Base-by-base conservation (phyloP, 2,329 filamentous ascomycete species). In the Stagonosporopsis vannaccii region DNA sequence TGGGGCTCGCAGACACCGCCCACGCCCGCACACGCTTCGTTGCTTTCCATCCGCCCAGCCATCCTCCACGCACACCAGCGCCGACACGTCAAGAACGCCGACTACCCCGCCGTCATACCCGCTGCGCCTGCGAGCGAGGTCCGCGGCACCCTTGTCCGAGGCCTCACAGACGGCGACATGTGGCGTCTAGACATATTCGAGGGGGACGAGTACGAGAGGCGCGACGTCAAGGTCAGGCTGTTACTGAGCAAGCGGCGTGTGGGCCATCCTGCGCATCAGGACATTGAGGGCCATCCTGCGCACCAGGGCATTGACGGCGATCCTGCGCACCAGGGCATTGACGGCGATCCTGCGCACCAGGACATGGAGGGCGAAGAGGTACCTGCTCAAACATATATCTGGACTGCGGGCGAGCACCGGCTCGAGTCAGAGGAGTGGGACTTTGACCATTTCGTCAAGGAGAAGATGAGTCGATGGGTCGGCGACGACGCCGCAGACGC, bases 371-470 rank as follows among this genome's bases (percentile, higher is more conserved):
- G 65, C 11, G 69, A 73, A 17, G 75, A 78, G 43, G 70, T 82
- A 1, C 73, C 78, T 54, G 78, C 71, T 52, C 82, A 77, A 67
- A 80, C 64, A 23, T 82, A 82, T 46, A 82, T 91, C 6, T 85
- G 83, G 72, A 73, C 80, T 60, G 75, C 80, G 15, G 65, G 75
- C 40, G 58, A 68, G 41, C 58, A 78, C 9, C 54, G 76, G 0
- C 77, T 98, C 17, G 91, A 96, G 74, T 80, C 84, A 28, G 76
- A 79, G 20, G 92, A 97, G 74, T 98, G 94, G 94, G 91, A 96
- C 73, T 95, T 92, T 78, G 87, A 88, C 43, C 86, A 90, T 60
- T 98, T 97, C 72, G 86, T 89, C 59, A 81, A 82, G 66, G 88
- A 95, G 59, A 96, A 92, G 79, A 79, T 90, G 82, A 69, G 75